Base-by-base conservation (phyloP, 257 asterid species). In the Haberlea rhodopensis region DNA sequence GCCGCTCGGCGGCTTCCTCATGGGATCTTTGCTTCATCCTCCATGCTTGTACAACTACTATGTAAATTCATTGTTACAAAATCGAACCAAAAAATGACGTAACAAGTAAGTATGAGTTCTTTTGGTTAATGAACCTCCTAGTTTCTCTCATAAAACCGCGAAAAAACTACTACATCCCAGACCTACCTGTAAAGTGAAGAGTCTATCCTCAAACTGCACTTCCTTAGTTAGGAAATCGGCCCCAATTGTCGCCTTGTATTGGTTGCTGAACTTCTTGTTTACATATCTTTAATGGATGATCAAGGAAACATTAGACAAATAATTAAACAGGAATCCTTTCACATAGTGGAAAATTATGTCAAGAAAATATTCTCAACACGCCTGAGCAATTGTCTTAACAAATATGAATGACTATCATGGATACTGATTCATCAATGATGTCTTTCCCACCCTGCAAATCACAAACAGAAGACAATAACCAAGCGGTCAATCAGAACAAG, bases 161-260 rank as follows among this genome's bases (percentile, higher is more conserved):
- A 15, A 5, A 43, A 43, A 43, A 43, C 51, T 3, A 43, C 15
- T 43, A 15, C 16, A 43, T 43, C 51, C 51, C 51, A 51, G 49
- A 54, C 67, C 34, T 29, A 81, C 86, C 81, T 77, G 83, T 71
- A 81, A 75, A n/a, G 81, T 81, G 62, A 77, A 81, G 37, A 81
- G 60, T 73, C 83, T 70, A 23, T 81, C 83, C 69, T 81, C 83
- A 75, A 81, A 77, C 13, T 80, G 82, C 53, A 80, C 73, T 66
- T 80, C 85, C 63, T 80, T 80, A 11, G 81, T 77, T 62, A 80
- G 52, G 74, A 77, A 77, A 77, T 77, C 82, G 53, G 81, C 85
- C 8, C 80, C 82, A 56, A 77, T 81, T 9, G 83, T 81, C 16
- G 86, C 83, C 56, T 81, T 77, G 58, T 81, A 81, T 73, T 81